Evolutionary conservation across 805 yeast genomes (phyloP), one percentile per base, ranked within the genome.

Genomic region (Schizosaccharomyces osmophilus): DNA sequence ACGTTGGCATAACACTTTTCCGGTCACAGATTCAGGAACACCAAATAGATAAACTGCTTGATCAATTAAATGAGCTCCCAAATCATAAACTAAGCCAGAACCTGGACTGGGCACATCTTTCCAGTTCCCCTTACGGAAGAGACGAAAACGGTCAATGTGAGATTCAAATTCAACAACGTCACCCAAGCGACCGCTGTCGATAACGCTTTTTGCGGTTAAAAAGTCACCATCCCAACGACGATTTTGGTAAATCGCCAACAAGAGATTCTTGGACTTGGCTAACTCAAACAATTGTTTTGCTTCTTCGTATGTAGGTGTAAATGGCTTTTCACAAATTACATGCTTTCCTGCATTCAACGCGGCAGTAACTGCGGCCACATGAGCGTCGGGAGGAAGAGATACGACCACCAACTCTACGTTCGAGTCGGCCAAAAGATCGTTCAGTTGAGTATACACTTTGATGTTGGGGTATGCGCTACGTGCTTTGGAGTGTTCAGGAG

Each of bases 321-420:
- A 68, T 17, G 82, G 80, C 66, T 79, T 79, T 64, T 79, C 83
- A 65, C 79, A 75, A 55, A 79, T 68, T 24, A 79, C 79, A 67
- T 79, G 77, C 63, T 77, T 76, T 22, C 75, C 78, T 55, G 73
- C 69, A 13, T 71, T 66, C 59, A 79, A 68, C 6, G 79, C 77
- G 45, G 67, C 62, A 60, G 72, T 64, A 1, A 75, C 76, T 61
- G 73, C 76, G 58, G 74, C 75, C 59, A 74, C 72, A 67, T 79
- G 83, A 65, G 72, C 69, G 17, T 73, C 68, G 69, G 79, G 82
- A 4, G 82, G 82, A 2, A 63, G 55, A n/a, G 61, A 42, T 17
- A 59, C 36, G 55, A 59, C 54, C 19, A 43, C 61, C 13, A 59
- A 32, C 4, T 59, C 61, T 22, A 59, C 36, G 5, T 42, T 31